phyloP scores from a whole-genome alignment of 768 basidiomycete species.

The Mycena indigotica region DNA sequence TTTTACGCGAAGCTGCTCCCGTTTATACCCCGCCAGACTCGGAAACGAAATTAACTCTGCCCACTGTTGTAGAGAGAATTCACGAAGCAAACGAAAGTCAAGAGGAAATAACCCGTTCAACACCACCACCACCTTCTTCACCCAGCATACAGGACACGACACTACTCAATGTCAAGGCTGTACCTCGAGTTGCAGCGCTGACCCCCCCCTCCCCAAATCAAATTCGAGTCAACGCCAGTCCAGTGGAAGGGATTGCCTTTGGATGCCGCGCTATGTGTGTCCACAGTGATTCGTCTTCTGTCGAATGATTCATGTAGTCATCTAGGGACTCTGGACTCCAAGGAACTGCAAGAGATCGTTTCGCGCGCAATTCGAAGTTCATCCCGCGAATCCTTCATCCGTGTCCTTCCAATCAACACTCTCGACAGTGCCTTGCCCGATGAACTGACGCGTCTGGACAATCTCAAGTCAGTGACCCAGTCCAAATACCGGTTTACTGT shows the following conservation, averaged over 20 bases:
- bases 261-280: slow-evolving; percentile 64
- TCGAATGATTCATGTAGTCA: too few relatives aligned
- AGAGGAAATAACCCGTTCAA: not conserved
- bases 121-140: not conserved
- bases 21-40: not conserved
- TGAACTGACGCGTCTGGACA: slow-evolving; percentile 60
- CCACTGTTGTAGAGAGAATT: not conserved
- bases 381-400: slow-evolving; percentile 69
- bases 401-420: slow-evolving; percentile 63
- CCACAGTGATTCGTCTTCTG: too few relatives aligned
- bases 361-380: slow-evolving; percentile 71
- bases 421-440: slow-evolving; percentile 60
- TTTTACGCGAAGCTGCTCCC: not conserved
- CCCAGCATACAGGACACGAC: slow-evolving; percentile 1
- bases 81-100: too few relatives aligned
- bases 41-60: not conserved
- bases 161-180: slow-evolving; percentile 12
- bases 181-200: slow-evolving; percentile 34
- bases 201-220: slow-evolving; percentile 52
- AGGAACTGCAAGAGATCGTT: slow-evolving; percentile 67
- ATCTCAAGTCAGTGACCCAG: slow-evolving; percentile 55
- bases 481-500: slow-evolving; percentile 69
- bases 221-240: slow-evolving; percentile 59
- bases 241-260: slow-evolving; percentile 70
- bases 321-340: slow-evolving; percentile 59